Base-by-base conservation (phyloP, 495 filamentous ascomycete species). In the Haplographium delicatum region DNA sequence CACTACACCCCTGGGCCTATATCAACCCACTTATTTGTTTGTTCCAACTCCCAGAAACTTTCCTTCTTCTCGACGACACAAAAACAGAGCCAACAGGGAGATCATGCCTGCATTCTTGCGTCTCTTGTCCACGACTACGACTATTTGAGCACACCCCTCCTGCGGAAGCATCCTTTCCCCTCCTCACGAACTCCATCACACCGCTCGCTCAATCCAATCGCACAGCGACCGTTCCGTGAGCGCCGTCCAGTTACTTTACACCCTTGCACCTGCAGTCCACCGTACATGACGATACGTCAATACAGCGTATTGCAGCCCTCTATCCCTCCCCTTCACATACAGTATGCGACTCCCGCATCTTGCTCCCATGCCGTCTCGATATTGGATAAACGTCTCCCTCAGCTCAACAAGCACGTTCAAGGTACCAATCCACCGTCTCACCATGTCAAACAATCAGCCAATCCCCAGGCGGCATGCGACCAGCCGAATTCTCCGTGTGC, bases 401-500 rank as follows among this genome's bases (percentile, higher is more conserved):
- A 48, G 44, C 51, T 26, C 43, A 4, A 38, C 51, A 43, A 35
- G 41, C 31, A 46, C 42, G 16, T 45, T 38, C 43, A 38, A 33
- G 43, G 40, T 51, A 53, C 50, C 30, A 45, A 25, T 16, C 41
- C 41, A 15, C 15, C 50, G 50, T 46, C 42, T 53, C 41, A 52
- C 28, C 40, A 40, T 23, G 11, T 27, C 49, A 6, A 28, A 44
- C 18, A 24, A 19, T 15, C 18, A 44, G 26, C 26, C 22, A 23
- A 8, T 43, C 23, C n/a, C n/a, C 15, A 30, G 15, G 15, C 19
- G 27, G 20, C 51, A 54, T 41, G 44, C 44, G 26, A 11, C 11
- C 35, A 34, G 27, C 51, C 44, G 44, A 54, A 48, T 43, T 48
- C 51, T 54, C 51, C 51, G 51, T 44, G n/a, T 39, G 34, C 27